A percentile compares a stretch with the other conserved stretches of the same genome.
phyloP scores from a whole-genome alignment of 2,329 filamentous ascomycete genomes.

The Clonostachys chloroleuca region DNA sequence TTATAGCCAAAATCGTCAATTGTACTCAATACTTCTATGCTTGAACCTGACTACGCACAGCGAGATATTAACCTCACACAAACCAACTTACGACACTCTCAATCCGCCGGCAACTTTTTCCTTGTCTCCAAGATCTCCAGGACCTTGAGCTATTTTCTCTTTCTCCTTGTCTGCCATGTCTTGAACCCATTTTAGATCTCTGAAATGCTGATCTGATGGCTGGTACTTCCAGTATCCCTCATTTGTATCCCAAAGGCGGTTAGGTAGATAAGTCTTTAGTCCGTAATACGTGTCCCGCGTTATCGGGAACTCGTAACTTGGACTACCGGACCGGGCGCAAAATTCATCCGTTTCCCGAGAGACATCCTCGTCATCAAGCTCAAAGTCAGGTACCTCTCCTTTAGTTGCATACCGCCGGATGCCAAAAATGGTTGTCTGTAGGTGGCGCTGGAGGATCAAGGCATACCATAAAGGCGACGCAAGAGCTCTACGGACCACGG shows the following conservation, averaged over 20 bases:
- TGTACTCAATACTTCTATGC: no score
- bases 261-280: background rate
- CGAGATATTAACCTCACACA: no score
- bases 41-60: no score
- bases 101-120: no score
- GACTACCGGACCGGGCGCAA: background rate
- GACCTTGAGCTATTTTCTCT: no score
- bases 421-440: background rate
- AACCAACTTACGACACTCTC: no score
- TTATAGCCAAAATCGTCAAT: no score
- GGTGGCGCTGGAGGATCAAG: background rate
- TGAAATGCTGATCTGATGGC: background rate
- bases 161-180: background rate
- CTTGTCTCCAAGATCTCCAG: no score
- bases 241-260: background rate
- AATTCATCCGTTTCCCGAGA: background rate
- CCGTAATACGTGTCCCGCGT: background rate
- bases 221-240: background rate
- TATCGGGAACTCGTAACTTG: background rate
- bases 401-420: background rate
- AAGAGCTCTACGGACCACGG: background rate
- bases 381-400: background rate
- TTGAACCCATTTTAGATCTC: background rate
- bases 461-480: background rate
- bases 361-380: background rate